Base-by-base conservation (phyloP, 345 rosid genomes). In the Hibiscus trionum region DNA sequence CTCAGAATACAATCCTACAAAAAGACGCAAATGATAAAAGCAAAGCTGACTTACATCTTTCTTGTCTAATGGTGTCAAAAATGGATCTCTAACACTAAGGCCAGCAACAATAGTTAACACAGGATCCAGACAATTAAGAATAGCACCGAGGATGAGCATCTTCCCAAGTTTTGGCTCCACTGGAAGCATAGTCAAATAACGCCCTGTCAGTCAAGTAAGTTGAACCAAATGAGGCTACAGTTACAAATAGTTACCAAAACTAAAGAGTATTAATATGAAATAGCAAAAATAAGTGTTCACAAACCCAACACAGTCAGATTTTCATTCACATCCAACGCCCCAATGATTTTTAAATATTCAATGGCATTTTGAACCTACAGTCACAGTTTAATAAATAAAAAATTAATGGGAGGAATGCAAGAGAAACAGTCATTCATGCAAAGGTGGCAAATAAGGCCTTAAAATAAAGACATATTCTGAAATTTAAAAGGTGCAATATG, bases 141-240 rank as follows among this genome's bases (percentile, higher is more conserved):
- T 83, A 61, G 90, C 90, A 77, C 98, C 98, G 74, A 90, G 76
- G 70, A 93, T 73, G 65, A 93, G 91, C 91, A 93, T 93, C 84
- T 93, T 93, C 78, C 98, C 97, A 73, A 91, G 93, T 82, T 93
- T 93, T 69, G 98, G 98, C 85, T 93, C 97, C 91, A 93, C 74
- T 52, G 98, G 98, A 82, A 93, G 90, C 88, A 79, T 82, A 53
- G 88, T 81, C 86, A 91, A 83, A 82, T 88, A 91, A 69, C 80
- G 81, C 65, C 98, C 98, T 93, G 88, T 75, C 76, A 82, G 88
- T 76, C 76, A 82, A 77, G 35, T 26, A 62, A 79, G 68, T 69
- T 58, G 55, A 60, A 71, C 67, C 77, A 49, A 66, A 56, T 64
- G 61, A 73, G 26, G 14, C 35, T 7, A 72, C 58, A n/a, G 63